A percentile compares a stretch with the other conserved stretches of the same genome.
Evolutionary conservation across 805 yeast species (phyloP).

Genomic region (Starmerella geochares): DNA sequence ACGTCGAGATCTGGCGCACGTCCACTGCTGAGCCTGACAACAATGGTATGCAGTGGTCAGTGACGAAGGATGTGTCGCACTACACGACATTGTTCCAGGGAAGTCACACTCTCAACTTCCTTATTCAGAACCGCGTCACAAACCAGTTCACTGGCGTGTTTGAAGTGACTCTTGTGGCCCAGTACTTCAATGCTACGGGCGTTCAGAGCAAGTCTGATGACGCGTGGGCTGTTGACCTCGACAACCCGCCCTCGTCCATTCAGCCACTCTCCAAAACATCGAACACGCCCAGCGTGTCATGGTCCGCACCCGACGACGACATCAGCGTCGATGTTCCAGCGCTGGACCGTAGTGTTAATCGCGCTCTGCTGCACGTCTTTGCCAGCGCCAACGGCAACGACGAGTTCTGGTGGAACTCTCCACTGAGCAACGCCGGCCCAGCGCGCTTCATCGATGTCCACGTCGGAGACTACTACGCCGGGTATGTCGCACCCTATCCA

Average conservation of each 20-base stretch:
- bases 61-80: conserved; percentile 55
- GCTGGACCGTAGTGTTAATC: conserved; percentile 23
- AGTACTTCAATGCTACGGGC: conserved; percentile 35
- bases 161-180: conserved; percentile 43
- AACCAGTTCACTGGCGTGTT: conserved; percentile 51
- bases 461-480: conserved; percentile 49
- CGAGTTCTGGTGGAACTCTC: conserved; percentile 68
- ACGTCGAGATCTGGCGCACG: conserved; percentile 68
- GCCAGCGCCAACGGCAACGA: conserved; percentile 70
- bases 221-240: conserved; percentile 20
- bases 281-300: conserved; percentile 8
- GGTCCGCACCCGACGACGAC: conserved; percentile 22
- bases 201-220: conserved; percentile 14
- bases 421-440: conserved; percentile 19
- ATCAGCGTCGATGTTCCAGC: conserved; percentile 16
- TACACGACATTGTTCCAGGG: conserved; percentile 44
- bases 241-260: conserved; percentile 13
- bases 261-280: conserved; percentile 14
- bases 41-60: conserved; percentile 40
- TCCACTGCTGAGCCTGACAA: conserved; percentile 74
- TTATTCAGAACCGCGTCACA: conserved; percentile 51
- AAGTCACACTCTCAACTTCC: conserved; percentile 13
- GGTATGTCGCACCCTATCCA: conserved; percentile 58
- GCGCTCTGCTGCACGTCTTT: conserved; percentile 47
- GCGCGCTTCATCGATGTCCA: conserved; percentile 52